Conservation (phyloP, 2,329 filamentous ascomycete species). For the Talaromyces sp. region DNA sequence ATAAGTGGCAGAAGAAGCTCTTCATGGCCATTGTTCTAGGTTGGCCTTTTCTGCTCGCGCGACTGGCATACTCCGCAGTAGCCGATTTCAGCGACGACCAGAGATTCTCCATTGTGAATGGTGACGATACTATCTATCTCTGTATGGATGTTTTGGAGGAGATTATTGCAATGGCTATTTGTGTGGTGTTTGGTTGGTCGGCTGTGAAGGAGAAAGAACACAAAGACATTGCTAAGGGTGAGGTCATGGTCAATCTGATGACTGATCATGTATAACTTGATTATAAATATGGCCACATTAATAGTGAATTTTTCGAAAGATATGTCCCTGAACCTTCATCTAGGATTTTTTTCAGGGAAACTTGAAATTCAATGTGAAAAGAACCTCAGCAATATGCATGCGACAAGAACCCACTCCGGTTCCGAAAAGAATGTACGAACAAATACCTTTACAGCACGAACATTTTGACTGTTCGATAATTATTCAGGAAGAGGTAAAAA, state of each 20-base stretch:
- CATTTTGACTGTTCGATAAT: too few relatives aligned
- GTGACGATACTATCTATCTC: neutral
- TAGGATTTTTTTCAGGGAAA: neutral
- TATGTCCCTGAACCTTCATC: neutral
- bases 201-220: neutral
- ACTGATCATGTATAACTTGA: neutral
- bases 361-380: too few relatives aligned
- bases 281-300: neutral
- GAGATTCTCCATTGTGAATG: neutral
- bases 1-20: neutral
- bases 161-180: neutral
- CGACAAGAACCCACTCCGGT: too few relatives aligned
- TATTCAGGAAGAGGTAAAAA: too few relatives aligned
- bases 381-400: too few relatives aligned
- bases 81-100: neutral
- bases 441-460: too few relatives aligned
- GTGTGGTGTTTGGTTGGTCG: conserved; percentile 2
- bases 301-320: neutral
- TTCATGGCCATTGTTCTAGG: neutral
- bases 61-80: neutral
- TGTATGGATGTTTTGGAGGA: neutral
- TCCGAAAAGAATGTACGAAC: too few relatives aligned
- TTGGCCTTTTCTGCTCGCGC: neutral
- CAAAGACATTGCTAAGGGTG: conserved; percentile 15
- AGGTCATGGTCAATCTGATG: neutral